A percentile compares a stretch with the other conserved stretches of the same genome.
Evolutionary conservation across 495 filamentous ascomycete genomes (phyloP).

Genomic region (Penicillium crystallinum): DNA sequence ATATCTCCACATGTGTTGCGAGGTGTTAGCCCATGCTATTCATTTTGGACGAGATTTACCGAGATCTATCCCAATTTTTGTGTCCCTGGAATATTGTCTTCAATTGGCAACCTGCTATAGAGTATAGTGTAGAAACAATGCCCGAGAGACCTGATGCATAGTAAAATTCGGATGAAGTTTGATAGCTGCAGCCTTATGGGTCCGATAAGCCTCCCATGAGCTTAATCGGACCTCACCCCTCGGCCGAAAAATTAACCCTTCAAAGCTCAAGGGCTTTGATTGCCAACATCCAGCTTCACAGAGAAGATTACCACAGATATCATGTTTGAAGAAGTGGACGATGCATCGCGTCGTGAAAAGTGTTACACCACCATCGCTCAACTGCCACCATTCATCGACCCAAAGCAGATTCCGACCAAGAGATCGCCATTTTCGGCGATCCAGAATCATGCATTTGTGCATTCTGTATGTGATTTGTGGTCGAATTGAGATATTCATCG

Average conservation of each 20-base stretch:
- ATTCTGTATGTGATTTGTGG: slow-evolving; percentile 51
- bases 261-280: not conserved
- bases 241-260: not conserved
- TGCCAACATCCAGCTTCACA: not conserved
- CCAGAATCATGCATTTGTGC: slow-evolving; percentile 62
- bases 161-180: not conserved
- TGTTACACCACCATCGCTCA: slow-evolving; percentile 65
- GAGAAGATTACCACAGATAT: not conserved
- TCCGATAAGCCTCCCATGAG: slow-evolving; percentile 20
- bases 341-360: slow-evolving; percentile 58
- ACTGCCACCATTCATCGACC: slow-evolving; percentile 60
- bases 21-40: too few species aligned
- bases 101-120: too few species aligned
- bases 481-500: not conserved
- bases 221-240: slow-evolving; percentile 24
- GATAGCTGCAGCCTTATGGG: slow-evolving; percentile 9
- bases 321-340: slow-evolving; percentile 57
- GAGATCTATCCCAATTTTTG: too few species aligned
- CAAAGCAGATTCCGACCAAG: slow-evolving; percentile 64
- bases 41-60: too few species aligned
- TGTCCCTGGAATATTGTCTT: too few species aligned
- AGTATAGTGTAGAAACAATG: too few species aligned
- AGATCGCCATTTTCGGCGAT: slow-evolving; percentile 70
- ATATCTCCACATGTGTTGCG: too few species aligned
- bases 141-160: too few species aligned